Conservation (phyloP, 306 rosid genomes). For the Erythrophleum fordii region DNA sequence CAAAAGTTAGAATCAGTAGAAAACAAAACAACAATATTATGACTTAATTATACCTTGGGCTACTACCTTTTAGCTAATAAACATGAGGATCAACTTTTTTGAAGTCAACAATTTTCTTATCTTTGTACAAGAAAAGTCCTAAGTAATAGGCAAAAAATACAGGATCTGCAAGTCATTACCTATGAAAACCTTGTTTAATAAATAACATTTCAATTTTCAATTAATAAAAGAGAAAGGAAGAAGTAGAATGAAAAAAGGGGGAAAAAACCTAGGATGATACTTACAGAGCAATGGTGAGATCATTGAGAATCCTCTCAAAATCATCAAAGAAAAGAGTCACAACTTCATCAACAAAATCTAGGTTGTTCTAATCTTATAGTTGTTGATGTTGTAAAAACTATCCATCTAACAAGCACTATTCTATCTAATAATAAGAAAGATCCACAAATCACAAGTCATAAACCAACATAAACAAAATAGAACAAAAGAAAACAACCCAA, state of each 20-base stretch:
- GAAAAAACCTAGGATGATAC: slow-evolving; percentile 22
- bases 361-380: slow-evolving; percentile 82
- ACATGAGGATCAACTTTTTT: slow-evolving; percentile 80
- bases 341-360: slow-evolving; percentile 79
- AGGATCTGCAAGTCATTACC: background rate
- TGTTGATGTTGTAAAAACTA: slow-evolving; percentile 78
- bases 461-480: slow-evolving; percentile 9
- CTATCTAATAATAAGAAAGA: background rate
- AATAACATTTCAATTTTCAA: background rate
- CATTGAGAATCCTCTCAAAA: slow-evolving; percentile 76
- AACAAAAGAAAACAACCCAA: slow-evolving; percentile 10
- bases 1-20: too few species aligned
- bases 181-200: background rate
- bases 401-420: slow-evolving; percentile 69
- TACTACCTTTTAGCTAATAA: slow-evolving; percentile 80
- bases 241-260: background rate
- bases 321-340: slow-evolving; percentile 79
- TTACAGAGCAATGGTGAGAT: slow-evolving; percentile 70
- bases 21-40: too few species aligned
- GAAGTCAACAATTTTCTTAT: slow-evolving; percentile 64
- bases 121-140: slow-evolving; percentile 42
- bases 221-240: background rate
- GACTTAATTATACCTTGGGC: slow-evolving; percentile 79
- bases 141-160: background rate
- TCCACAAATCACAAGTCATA: slow-evolving; percentile 19